Evolutionary conservation across 495 filamentous ascomycete species (phyloP), one percentile per base, ranked within the genome.

Genomic region (Aspergillus hancockii): DNA sequence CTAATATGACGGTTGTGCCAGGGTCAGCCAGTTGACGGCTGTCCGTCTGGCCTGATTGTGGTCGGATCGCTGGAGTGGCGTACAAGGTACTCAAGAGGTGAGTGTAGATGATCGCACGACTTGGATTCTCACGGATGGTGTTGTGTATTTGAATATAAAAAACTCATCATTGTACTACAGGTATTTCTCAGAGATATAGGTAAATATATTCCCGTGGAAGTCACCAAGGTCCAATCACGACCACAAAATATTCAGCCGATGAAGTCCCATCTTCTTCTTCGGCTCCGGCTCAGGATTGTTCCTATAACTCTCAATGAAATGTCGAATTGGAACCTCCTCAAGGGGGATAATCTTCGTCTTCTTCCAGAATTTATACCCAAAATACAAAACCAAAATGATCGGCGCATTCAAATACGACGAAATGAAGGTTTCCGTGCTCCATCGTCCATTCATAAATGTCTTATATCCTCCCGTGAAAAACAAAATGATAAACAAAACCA

Each of bases 381-480:
- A 40, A 25, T 22, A 40, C 5, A 21, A 10, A 14, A 5, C 3
- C 19, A 23, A 13, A 22, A 23, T 22, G 19, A 36, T 13, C 12
- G 25, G 23, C 12, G 64, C 71, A 58, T 55, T 73, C 71, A 81
- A 38, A 58, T 76, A 76, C 0, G 70, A 70, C 8, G 71, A 76
- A 9, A 76, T 65, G 40, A 76, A 76, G 0, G 52, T 57, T 12
- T 68, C 65, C 1, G 71, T 60, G 13, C 64, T 60, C 73, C 73
- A 76, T 22, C 67, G 70, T 23, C 73, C 71, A 19, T 59, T 50
- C 0, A 71, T 76, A 43, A 88, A 88, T 16, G 86, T 84, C 9
- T 73, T 67, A 57, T 87, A 88, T 5, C 86, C 85, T 57, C 84
- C 87, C 36, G 86, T 79, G 12, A 88, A 62, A 4, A 77, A 72